Evolutionary conservation across 495 filamentous ascomycete species (phyloP).

Genomic region (Penicillium taxi): DNA sequence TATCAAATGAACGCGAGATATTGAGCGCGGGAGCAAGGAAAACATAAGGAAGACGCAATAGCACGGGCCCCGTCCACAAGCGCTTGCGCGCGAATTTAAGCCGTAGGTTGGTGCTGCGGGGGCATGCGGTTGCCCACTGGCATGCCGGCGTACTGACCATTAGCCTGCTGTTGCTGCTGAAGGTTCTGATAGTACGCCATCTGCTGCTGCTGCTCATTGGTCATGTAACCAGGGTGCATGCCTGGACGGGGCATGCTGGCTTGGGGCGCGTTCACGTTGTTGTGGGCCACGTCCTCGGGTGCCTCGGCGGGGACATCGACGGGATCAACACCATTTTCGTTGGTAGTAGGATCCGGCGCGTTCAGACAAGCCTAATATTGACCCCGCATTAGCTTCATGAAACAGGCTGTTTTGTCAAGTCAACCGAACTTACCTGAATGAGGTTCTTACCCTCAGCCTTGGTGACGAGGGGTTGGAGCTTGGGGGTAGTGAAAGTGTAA

Average conservation of each 20-base stretch:
- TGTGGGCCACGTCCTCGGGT: conserved; percentile 48
- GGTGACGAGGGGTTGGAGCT: conserved; percentile 96
- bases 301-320: conserved; percentile 49
- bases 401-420: background rate
- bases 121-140: conserved; percentile 49
- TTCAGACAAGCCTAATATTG: conserved; percentile 94
- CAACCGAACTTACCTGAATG: conserved; percentile 67
- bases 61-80: conserved; percentile 40
- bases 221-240: conserved; percentile 48
- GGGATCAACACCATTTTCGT: conserved; percentile 81
- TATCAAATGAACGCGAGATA: conserved; percentile 38
- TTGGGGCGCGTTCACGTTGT: conserved; percentile 45
- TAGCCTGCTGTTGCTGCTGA: conserved; percentile 48
- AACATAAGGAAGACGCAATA: conserved; percentile 24
- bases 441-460: conserved; percentile 99
- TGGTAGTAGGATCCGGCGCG: conserved; percentile 86
- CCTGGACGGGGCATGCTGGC: conserved; percentile 44
- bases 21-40: conserved; percentile 21
- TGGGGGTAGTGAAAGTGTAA: conserved; percentile 98
- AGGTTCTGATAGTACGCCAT: conserved; percentile 53
- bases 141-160: conserved; percentile 49
- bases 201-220: conserved; percentile 50
- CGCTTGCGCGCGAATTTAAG: conserved; percentile 27
- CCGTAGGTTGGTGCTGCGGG: conserved; percentile 45
- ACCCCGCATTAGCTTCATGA: background rate